Conservation (phyloP, 1,284 basidiomycete genomes). For the Ceratobasidium sp. region DNA sequence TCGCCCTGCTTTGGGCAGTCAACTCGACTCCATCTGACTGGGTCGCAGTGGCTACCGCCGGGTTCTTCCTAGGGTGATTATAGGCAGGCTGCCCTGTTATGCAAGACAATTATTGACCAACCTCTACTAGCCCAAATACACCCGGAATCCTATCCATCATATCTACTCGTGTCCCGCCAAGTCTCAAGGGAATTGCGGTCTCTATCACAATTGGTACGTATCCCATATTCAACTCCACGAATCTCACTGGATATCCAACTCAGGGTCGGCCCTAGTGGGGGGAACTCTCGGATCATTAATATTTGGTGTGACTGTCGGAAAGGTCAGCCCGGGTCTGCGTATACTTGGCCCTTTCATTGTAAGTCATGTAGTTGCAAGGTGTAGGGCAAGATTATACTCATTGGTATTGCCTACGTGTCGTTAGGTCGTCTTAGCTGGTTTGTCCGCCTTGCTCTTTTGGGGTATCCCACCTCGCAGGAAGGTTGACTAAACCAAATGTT, state of each 20-base stretch:
- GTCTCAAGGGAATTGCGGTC: slow-evolving; percentile 12
- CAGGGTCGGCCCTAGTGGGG: slow-evolving; percentile 15
- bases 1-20: slow-evolving; percentile 13
- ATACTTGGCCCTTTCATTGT: slow-evolving; percentile 14
- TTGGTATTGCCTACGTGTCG: not conserved
- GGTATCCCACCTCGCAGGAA: not conserved
- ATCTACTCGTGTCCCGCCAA: slow-evolving; percentile 17
- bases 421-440: not conserved
- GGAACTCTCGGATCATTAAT: slow-evolving; percentile 19
- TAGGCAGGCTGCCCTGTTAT: not conserved
- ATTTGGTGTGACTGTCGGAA: slow-evolving; percentile 17
- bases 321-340: slow-evolving; percentile 1
- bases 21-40: slow-evolving; percentile 5
- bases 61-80: slow-evolving; percentile 20
- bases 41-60: slow-evolving; percentile 4
- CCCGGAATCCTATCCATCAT: slow-evolving; percentile 23
- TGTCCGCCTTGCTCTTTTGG: not conserved
- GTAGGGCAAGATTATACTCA: too few species aligned
- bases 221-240: not conserved
- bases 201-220: slow-evolving; percentile 24
- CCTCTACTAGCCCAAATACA: slow-evolving; percentile 5
- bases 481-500: not conserved
- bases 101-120: not conserved
- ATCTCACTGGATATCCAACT: not conserved
- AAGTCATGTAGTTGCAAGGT: not conserved